Percentiles rank a stretch among this genome's conserved stretches.
Conservation (phyloP, 2,329 filamentous ascomycete genomes). For the Lecanicillium sp. region DNA sequence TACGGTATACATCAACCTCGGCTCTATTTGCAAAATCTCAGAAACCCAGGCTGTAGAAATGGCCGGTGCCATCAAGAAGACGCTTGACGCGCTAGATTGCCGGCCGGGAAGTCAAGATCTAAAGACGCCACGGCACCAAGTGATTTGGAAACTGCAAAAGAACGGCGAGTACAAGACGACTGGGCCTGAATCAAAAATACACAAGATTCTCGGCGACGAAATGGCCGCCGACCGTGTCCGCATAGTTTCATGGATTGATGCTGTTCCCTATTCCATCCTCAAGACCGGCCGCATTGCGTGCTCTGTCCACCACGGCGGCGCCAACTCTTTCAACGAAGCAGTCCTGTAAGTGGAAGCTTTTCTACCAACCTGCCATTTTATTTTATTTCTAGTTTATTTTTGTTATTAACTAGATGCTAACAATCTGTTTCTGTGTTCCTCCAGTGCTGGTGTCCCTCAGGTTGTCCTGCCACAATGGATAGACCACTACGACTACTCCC, state of each 20-base stretch:
- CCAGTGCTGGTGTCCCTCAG: conserved; percentile 7
- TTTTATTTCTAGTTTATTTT: too few species aligned
- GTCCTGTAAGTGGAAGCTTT: conserved; percentile 24
- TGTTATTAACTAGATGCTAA: too few species aligned
- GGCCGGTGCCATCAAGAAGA: conserved; percentile 23
- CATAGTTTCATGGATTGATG: conserved; percentile 30
- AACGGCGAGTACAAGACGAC: conserved; percentile 8
- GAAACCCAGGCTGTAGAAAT: conserved; percentile 29
- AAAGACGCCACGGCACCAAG: conserved; percentile 12
- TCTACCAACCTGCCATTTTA: too few species aligned
- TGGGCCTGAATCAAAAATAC: conserved; percentile 8
- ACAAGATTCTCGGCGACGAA: conserved; percentile 16
- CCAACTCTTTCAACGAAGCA: conserved; percentile 33
- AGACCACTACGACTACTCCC: conserved; percentile 9
- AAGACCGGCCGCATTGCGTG: conserved; percentile 27
- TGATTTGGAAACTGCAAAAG: conserved; percentile 27
- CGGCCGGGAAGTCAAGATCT: neutral
- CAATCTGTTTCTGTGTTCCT: neutral
- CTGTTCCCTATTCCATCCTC: conserved; percentile 28
- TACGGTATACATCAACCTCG: conserved; percentile 41
- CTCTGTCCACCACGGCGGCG: conserved; percentile 37
- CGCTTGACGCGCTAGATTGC: conserved; percentile 21
- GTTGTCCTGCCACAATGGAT: conserved; percentile 4
- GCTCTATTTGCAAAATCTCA: conserved; percentile 26
- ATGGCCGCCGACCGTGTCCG: conserved; percentile 22